These are phyloP conservation scores for Pseudofabraea citricarpa DNA, from an alignment of 2,329 filamentous ascomycete species.

Conservation along the genomic window DNA sequence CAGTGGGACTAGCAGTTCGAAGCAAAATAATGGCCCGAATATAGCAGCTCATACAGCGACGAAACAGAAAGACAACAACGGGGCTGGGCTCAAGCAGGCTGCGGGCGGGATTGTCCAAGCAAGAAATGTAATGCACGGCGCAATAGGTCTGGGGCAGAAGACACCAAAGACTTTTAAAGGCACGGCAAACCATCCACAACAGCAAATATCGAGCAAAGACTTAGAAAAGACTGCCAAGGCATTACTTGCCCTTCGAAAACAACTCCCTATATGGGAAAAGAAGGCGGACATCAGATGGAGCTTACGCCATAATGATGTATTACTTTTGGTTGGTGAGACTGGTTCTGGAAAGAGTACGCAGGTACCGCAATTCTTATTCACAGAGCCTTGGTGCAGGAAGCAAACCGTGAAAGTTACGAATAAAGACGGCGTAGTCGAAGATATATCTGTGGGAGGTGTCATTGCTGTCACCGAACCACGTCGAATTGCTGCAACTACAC, in stretches of 20 bases:
- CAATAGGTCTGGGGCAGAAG: not conserved
- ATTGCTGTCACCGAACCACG: constrained; percentile 94
- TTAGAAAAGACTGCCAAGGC: constrained; percentile 15
- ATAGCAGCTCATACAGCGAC: too few relatives aligned
- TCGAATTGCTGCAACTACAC: constrained; percentile 85
- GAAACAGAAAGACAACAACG: not conserved
- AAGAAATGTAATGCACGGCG: not conserved
- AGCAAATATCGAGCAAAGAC: constrained; percentile 7
- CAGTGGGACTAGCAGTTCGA: not conserved
- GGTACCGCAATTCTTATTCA: constrained; percentile 81
- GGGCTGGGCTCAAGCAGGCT: not conserved
- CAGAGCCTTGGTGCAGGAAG: constrained; percentile 72
- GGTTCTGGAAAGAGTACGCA: constrained; percentile 97
- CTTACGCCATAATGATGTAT: constrained; percentile 49
- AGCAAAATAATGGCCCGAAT: not conserved
- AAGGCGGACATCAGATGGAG: constrained; percentile 22
- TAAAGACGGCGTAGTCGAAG: constrained; percentile 29
- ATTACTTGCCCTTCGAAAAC: constrained; percentile 19
- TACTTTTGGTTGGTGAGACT: constrained; percentile 88
- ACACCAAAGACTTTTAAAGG: not conserved
- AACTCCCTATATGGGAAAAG: constrained; percentile 26
- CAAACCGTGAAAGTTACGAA: constrained; percentile 45
- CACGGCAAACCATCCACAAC: not conserved
- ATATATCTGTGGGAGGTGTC: constrained; percentile 63
- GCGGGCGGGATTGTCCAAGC: not conserved